phyloP scores from a whole-genome alignment of 192 early-diverging fungal species.

The Gigaspora rosea region DNA sequence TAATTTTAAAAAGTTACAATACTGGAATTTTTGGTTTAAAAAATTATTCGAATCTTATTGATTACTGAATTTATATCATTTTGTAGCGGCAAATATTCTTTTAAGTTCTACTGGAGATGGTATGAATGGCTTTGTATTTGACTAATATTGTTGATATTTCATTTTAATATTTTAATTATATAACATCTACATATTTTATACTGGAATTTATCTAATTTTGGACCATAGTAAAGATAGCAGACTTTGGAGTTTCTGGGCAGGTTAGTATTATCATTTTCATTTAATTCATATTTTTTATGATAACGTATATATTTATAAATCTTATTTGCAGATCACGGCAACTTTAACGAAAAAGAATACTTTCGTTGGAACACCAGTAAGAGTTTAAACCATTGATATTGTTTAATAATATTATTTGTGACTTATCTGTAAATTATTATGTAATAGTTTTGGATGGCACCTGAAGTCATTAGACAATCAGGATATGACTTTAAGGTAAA shows the following conservation, averaged over 20 bases:
- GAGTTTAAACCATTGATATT: neutral
- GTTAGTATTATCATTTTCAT: slow-evolving; percentile 33
- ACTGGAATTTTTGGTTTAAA: too few relatives aligned
- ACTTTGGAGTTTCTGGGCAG: slow-evolving; percentile 98
- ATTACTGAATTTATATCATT: neutral
- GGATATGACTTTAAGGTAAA: slow-evolving; percentile 88
- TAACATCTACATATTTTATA: too few relatives aligned
- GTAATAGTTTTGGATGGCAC: slow-evolving; percentile 84
- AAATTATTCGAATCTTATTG: too few relatives aligned
- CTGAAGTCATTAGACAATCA: slow-evolving; percentile 92
- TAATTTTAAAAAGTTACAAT: neutral
- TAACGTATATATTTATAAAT: too few relatives aligned
- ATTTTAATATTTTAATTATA: neutral
- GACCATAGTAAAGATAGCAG: slow-evolving; percentile 86
- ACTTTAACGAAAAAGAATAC: slow-evolving; percentile 94
- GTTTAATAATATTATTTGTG: too few relatives aligned
- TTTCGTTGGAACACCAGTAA: slow-evolving; percentile 94
- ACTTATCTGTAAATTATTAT: neutral
- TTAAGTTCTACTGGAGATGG: slow-evolving; percentile 70
- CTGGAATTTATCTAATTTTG: neutral
- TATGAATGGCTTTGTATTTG: slow-evolving; percentile 7
- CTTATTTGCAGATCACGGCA: slow-evolving; percentile 60
- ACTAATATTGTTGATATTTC: neutral
- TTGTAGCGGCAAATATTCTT: slow-evolving; percentile 78
- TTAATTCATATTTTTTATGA: too few relatives aligned